Evolutionary conservation across 768 basidiomycete genomes (phyloP).

Genomic region (Collybia sp.): DNA sequence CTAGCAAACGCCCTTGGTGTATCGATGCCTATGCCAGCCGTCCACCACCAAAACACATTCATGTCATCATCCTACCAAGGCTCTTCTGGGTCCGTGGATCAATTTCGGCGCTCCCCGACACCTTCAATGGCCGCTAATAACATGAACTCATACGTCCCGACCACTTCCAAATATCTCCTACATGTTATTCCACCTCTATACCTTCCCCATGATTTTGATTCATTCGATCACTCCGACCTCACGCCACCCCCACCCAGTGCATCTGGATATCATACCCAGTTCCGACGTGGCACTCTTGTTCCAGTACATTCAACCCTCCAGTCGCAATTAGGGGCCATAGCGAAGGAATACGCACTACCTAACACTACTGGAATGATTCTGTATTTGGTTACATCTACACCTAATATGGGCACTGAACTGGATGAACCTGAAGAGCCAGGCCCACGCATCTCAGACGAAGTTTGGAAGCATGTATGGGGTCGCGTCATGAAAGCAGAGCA

Average conservation of each 20-base stretch:
- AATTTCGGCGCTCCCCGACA: constrained; percentile 44
- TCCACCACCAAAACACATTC: constrained; percentile 25
- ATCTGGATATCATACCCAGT: constrained; percentile 75
- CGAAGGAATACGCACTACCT: constrained; percentile 90
- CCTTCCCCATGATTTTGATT: constrained; percentile 60
- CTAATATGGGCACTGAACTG: constrained; percentile 10
- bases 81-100: constrained; percentile 25
- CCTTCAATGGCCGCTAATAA: constrained; percentile 43
- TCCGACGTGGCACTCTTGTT: constrained; percentile 81
- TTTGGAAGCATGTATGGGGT: constrained; percentile 86
- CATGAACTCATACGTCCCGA: constrained; percentile 28
- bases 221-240: constrained; percentile 36
- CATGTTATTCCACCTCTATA: constrained; percentile 79
- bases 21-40: constrained; percentile 63
- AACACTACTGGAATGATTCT: constrained; percentile 79
- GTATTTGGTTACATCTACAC: constrained; percentile 56
- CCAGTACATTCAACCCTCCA: constrained; percentile 82
- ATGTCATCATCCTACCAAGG: constrained; percentile 30
- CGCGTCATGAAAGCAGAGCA: constrained; percentile 63
- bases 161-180: constrained; percentile 66
- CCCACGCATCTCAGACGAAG: constrained; percentile 80
- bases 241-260: constrained; percentile 50
- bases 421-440: constrained; percentile 54
- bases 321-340: constrained; percentile 80
- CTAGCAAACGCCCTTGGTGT: constrained; percentile 85